Evolutionary conservation across 306 rosid genomes (phyloP), one percentile per base, ranked within the genome.

Genomic region (Medicago arabica): DNA sequence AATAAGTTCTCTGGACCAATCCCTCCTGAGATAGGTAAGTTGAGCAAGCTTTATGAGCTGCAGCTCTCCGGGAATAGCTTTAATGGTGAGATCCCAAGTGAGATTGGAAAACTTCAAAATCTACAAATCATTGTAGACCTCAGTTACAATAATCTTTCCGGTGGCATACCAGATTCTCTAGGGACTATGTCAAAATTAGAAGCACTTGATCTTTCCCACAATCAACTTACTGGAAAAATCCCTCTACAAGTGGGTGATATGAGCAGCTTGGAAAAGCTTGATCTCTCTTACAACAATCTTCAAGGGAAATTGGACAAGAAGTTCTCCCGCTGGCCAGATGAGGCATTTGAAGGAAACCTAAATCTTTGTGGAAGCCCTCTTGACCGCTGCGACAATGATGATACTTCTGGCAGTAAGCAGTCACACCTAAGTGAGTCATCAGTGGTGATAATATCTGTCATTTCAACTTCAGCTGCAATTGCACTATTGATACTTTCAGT

Each of bases 211-310:
- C 96, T 92, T 70, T 95, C 99, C 21, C 88, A 87, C 83, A 95
- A 95, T 83, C 96, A 86, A 47, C 91, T 95, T 60, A 80, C 13
- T 1, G 99, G 99, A 23, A 81, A 89, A 86, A 85, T 92, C 82
- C 97, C 99, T 83, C 74, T 84, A 11, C 79, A 80, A 38, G 76
- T 95, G 62, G 90, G 89, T 75, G 87, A 82, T 31, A 92, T 95
- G 99, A 89, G 86, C 86, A 92, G 97, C 71, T 88, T 95, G 86
- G 96, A 89, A 67, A 89, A 85, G 90, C 96, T 95, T 71, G 88
- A 92, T 75, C 86, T 95, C 68, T 89, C 99, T 80, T 80, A 84
- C 89, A 92, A 92, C 88, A 81, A 74, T 55, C 90, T 95, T 25
- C 82, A 82, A 77, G 99, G 99, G 43, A 86, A 83, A 44, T 54